A percentile compares a stretch with the other conserved stretches of the same genome.
These are phyloP conservation scores for Fusarium bulbicola DNA, from an alignment of 2,329 filamentous ascomycete species.

Conservation along the genomic window DNA sequence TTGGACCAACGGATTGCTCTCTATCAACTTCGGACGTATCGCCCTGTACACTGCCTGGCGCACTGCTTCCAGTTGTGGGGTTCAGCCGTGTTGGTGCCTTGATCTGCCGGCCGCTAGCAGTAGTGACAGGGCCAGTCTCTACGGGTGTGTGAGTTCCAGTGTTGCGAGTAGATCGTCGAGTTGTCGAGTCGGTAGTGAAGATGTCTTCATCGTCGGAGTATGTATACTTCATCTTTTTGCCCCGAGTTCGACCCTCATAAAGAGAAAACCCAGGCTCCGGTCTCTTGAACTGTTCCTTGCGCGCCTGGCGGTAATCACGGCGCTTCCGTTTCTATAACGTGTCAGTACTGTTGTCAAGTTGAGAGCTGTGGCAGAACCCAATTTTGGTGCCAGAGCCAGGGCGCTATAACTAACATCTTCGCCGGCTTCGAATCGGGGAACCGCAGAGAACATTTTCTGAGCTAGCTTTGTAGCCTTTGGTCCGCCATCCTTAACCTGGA, in stretches of 20 bases:
- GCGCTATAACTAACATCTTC: constrained; percentile 73
- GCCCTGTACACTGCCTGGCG: constrained; percentile 56
- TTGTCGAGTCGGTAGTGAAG: constrained; percentile 71
- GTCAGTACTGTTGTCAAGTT: constrained; percentile 24
- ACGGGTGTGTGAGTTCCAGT: constrained; percentile 78
- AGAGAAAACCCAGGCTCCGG: constrained; percentile 90
- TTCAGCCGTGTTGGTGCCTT: constrained; percentile 73
- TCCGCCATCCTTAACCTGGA: constrained; percentile 79
- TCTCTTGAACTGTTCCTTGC: constrained; percentile 86
- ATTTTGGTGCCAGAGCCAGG: background rate
- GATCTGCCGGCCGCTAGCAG: constrained; percentile 88
- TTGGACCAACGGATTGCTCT: constrained; percentile 53
- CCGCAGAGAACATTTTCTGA: constrained; percentile 78
- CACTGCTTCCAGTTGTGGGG: constrained; percentile 64
- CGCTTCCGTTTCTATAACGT: constrained; percentile 83
- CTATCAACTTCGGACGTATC: constrained; percentile 53
- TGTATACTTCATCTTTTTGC: constrained; percentile 96
- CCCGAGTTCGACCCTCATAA: constrained; percentile 95
- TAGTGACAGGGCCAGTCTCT: constrained; percentile 72
- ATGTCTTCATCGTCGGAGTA: constrained; percentile 90
- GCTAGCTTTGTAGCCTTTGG: constrained; percentile 82
- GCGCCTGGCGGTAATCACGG: constrained; percentile 87
- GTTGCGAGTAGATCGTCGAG: constrained; percentile 76
- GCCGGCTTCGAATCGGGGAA: constrained; percentile 91
- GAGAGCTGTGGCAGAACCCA: background rate